phyloP scores from a whole-genome alignment of 257 asterid species.

The Schizonepeta tenuifolia region DNA sequence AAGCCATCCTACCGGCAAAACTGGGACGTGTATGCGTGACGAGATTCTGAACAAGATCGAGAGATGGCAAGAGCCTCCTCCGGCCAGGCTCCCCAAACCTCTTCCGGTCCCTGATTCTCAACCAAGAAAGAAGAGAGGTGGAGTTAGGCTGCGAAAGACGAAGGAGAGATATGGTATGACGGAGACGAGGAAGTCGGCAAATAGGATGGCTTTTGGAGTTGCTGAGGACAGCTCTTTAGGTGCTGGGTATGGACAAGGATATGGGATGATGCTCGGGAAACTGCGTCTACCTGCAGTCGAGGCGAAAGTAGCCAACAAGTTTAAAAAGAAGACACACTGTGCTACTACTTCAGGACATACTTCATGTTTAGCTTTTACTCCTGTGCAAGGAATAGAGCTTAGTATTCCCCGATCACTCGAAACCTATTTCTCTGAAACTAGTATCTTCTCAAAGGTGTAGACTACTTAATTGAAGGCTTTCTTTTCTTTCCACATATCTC shows the following conservation, averaged over 20 bases:
- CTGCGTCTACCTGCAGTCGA: not conserved
- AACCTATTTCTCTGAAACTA: no score
- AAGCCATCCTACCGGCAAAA: conserved; percentile 74
- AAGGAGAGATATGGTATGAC: conserved; percentile 91
- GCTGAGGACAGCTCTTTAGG: conserved; percentile 97
- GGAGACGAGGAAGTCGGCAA: conserved; percentile 86
- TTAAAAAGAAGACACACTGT: not conserved
- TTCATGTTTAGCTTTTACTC: not conserved
- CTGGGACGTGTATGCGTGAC: conserved; percentile 65
- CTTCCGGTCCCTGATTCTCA: conserved; percentile 49
- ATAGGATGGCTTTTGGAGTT: conserved; percentile 88
- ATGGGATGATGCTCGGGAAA: conserved; percentile 43
- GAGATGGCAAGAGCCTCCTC: conserved; percentile 97
- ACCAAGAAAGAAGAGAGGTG: conserved; percentile 93
- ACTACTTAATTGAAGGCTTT: no score
- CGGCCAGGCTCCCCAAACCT: conserved; percentile 43
- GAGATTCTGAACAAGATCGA: conserved; percentile 83
- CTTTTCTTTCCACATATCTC: no score
- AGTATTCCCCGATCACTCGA: not conserved
- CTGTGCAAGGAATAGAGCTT: not conserved
- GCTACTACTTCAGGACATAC: not conserved
- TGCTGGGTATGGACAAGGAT: conserved; percentile 96
- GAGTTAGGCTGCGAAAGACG: conserved; percentile 86
- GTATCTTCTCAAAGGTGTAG: no score
- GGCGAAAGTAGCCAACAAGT: not conserved